Percentiles rank a stretch among this genome's conserved stretches.
Evolutionary conservation across 495 filamentous ascomycete species (phyloP).

Genomic region (Pyrenopolyporus hunteri): DNA sequence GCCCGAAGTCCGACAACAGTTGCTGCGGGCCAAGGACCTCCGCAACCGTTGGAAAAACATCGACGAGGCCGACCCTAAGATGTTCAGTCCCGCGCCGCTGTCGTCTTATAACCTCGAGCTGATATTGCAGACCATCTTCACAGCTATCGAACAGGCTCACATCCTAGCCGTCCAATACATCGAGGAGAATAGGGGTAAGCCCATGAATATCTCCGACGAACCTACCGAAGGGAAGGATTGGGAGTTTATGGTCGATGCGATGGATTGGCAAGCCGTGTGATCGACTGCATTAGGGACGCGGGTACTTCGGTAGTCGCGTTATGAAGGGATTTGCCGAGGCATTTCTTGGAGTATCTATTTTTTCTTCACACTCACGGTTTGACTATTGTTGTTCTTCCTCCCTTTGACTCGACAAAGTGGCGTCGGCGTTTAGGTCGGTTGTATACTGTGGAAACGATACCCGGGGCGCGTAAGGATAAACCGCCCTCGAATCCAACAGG

Average conservation of each 20-base stretch:
- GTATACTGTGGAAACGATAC: slow-evolving; percentile 8
- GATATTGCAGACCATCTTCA: slow-evolving; percentile 55
- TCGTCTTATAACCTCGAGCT: slow-evolving; percentile 61
- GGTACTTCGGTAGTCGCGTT: neutral
- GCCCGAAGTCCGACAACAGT: slow-evolving; percentile 52
- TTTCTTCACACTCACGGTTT: neutral
- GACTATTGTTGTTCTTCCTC: too few species aligned
- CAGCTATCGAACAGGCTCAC: slow-evolving; percentile 49
- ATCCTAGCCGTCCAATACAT: slow-evolving; percentile 41
- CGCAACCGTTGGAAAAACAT: slow-evolving; percentile 72
- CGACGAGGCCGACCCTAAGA: slow-evolving; percentile 44
- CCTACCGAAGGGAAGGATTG: slow-evolving; percentile 51
- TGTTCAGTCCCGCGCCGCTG: slow-evolving; percentile 47
- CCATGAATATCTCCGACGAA: slow-evolving; percentile 5
- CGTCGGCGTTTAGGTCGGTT: slow-evolving; percentile 16
- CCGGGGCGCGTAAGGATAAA: slow-evolving; percentile 10
- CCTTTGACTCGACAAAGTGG: too few species aligned
- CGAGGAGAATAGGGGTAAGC: slow-evolving; percentile 42
- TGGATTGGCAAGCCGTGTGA: slow-evolving; percentile 68
- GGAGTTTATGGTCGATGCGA: slow-evolving; percentile 69
- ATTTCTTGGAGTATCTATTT: neutral
- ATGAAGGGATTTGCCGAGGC: neutral
- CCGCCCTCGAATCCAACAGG: too few species aligned
- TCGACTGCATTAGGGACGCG: too few species aligned
- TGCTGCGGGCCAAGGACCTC: slow-evolving; percentile 67